Conservation (phyloP, 345 rosid species). For the Eucalyptus lansdowneana region DNA sequence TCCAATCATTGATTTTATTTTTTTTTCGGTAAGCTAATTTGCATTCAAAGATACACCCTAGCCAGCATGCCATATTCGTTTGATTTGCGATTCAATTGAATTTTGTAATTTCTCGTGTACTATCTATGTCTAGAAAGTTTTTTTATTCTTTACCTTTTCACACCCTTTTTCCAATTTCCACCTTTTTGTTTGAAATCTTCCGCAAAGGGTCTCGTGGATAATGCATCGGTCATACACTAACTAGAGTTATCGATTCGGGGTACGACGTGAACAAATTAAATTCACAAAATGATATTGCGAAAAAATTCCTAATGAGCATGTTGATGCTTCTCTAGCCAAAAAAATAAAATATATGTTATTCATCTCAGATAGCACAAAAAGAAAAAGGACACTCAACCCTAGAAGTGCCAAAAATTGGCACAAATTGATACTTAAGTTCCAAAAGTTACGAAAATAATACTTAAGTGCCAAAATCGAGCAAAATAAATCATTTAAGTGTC, state of each 20-base stretch:
- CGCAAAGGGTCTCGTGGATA: neutral
- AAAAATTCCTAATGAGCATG: neutral
- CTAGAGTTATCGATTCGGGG: neutral
- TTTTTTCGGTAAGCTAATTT: neutral
- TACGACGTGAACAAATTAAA: neutral
- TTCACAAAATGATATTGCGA: neutral
- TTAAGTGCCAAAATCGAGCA: fast-evolving
- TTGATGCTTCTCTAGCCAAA: neutral
- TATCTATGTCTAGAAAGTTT: neutral
- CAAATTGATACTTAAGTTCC: fast-evolving
- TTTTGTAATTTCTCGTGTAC: neutral
- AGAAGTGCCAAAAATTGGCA: fast-evolving
- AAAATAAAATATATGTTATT: neutral
- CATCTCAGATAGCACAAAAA: neutral
- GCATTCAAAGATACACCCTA: neutral
- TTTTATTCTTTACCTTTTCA: neutral
- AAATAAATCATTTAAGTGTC: fast-evolving
- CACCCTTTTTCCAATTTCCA: neutral
- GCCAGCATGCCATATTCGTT: neutral
- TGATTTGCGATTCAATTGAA: neutral
- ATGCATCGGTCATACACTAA: neutral
- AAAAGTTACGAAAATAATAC: too few species aligned
- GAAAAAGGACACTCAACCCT: neutral
- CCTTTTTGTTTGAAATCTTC: neutral
- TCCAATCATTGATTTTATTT: neutral